Evolutionary conservation across 495 filamentous ascomycete species (phyloP).

Genomic region (Choiromyces venosus): DNA sequence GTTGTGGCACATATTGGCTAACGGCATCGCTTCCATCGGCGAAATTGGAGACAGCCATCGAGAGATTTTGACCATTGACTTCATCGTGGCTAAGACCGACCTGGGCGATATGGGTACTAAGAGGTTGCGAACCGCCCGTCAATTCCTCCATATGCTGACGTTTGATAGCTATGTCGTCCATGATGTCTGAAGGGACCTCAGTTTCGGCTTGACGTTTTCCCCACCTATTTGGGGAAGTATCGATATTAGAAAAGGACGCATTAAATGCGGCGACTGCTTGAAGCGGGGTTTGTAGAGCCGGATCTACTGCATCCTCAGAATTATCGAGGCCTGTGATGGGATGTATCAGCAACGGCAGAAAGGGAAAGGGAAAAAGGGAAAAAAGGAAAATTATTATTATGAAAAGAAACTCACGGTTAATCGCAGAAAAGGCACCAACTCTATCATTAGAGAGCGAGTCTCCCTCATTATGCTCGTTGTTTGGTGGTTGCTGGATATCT

Average conservation of each 20-base stretch:
- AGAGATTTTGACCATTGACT: slow-evolving; percentile 23
- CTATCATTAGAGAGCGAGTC: slow-evolving; percentile 14
- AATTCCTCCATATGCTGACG: slow-evolving; percentile 34
- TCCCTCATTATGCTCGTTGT: slow-evolving; percentile 26
- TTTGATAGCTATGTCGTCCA: slow-evolving; percentile 23
- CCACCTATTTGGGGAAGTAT: slow-evolving; percentile 31
- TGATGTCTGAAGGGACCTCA: slow-evolving; percentile 13
- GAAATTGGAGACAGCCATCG: slow-evolving; percentile 12
- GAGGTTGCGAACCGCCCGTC: slow-evolving; percentile 15
- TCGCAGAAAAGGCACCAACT: slow-evolving; percentile 16
- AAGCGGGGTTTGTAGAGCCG: slow-evolving; percentile 18
- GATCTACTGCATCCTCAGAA: slow-evolving; percentile 30
- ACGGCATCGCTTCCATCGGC: slow-evolving; percentile 11
- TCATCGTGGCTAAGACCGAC: slow-evolving; percentile 9
- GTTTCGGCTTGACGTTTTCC: slow-evolving; percentile 39
- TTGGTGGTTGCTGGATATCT: slow-evolving; percentile 10
- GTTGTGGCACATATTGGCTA: slow-evolving; percentile 31
- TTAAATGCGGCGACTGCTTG: slow-evolving; percentile 42
- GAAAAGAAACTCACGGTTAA: slow-evolving; percentile 17
- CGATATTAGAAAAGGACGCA: slow-evolving; percentile 24
- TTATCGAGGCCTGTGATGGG: slow-evolving; percentile 27
- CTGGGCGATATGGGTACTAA: slow-evolving; percentile 13
- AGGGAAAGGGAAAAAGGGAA: slow-evolving; percentile 12
- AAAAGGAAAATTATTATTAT: slow-evolving; percentile 12
- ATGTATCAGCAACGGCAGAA: slow-evolving; percentile 12